Conservation (phyloP, 768 basidiomycete genomes). For the Hericium rajendrae region DNA sequence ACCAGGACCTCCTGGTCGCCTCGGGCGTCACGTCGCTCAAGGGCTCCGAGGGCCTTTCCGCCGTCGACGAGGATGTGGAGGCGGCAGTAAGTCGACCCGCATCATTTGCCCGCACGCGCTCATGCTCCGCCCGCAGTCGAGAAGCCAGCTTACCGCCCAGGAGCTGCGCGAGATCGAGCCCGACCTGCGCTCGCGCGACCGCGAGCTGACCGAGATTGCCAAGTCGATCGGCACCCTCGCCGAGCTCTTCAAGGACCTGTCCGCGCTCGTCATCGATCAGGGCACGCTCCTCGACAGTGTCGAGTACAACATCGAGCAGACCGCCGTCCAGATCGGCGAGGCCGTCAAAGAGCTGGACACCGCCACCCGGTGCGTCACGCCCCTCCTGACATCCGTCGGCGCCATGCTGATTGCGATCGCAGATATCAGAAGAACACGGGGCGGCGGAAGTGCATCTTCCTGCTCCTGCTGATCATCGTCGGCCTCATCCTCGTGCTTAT, state of each 20-base stretch:
- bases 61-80: conserved; percentile 84
- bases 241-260: conserved; percentile 94
- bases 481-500: conserved; percentile 82
- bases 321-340: conserved; percentile 69
- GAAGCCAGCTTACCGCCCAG: conserved; percentile 20
- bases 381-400: not conserved
- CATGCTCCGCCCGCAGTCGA: conserved; percentile 24
- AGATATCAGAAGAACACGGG: conserved; percentile 95
- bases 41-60: conserved; percentile 74
- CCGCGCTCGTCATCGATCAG: conserved; percentile 91
- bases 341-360: conserved; percentile 77
- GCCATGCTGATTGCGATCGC: not conserved
- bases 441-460: conserved; percentile 85
- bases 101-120: conserved; percentile 1
- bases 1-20: conserved; percentile 87
- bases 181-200: conserved; percentile 39
- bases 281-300: conserved; percentile 94
- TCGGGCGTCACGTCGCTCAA: conserved; percentile 78
- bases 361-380: conserved; percentile 59
- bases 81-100: conserved; percentile 48
- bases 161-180: conserved; percentile 25
- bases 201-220: conserved; percentile 83
- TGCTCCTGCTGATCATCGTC: conserved; percentile 83
- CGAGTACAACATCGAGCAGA: conserved; percentile 96
- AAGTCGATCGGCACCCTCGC: conserved; percentile 86